A percentile compares a stretch with the other conserved stretches of the same genome.
Conservation (phyloP, 305 asterid genomes). For the Fraxinus nigra region DNA sequence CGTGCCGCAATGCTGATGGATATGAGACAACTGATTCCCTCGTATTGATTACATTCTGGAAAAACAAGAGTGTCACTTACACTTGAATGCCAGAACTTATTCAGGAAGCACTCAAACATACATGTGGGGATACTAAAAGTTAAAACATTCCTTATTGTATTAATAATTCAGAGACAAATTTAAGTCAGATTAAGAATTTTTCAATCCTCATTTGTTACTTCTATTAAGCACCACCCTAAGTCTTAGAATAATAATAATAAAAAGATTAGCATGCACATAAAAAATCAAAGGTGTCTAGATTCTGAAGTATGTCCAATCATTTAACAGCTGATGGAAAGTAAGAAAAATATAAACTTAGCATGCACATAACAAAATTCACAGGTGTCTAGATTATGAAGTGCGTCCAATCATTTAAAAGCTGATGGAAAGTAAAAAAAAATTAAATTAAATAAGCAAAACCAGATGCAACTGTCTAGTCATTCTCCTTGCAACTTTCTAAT, state of each 20-base stretch:
- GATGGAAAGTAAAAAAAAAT: neutral
- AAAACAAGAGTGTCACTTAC: conserved; percentile 19
- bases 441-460: neutral
- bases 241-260: neutral
- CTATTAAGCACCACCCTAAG: neutral
- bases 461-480: neutral
- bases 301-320: neutral
- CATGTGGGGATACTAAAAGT: neutral
- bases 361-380: neutral
- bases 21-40: conserved; percentile 23
- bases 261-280: neutral
- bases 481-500: neutral
- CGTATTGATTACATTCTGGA: conserved; percentile 28
- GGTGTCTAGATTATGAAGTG: neutral
- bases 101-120: conserved; percentile 6
- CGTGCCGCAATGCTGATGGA: conserved; percentile 16
- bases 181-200: neutral
- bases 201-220: conserved; percentile 6
- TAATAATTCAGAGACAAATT: neutral
- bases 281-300: neutral
- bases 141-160: neutral
- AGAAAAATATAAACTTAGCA: neutral
- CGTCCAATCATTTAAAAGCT: conserved; percentile 1
- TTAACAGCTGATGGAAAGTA: neutral
- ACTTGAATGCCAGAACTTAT: neutral